Percentiles rank a stretch among this genome's conserved stretches.
phyloP scores from a whole-genome alignment of 1,284 basidiomycete genomes.

The Ustilago vetiveriae region DNA sequence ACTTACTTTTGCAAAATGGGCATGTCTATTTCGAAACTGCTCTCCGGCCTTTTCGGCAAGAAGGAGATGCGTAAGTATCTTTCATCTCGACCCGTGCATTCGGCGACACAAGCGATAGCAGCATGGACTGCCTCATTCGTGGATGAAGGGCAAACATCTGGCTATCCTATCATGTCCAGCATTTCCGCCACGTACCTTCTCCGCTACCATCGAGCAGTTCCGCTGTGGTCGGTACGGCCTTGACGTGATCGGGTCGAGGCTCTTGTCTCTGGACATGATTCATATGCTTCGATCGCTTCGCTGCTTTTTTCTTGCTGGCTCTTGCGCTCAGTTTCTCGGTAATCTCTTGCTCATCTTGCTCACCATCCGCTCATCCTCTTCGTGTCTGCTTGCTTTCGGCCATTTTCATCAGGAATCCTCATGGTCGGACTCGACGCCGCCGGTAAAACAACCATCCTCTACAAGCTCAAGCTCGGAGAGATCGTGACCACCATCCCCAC shows the following conservation, averaged over 20 bases:
- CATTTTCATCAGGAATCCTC: conserved; percentile 66
- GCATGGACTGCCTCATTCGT: neutral
- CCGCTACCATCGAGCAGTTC: too few relatives aligned
- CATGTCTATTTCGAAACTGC: conserved; percentile 65
- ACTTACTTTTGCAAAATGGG: conserved; percentile 54
- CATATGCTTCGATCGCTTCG: conserved; percentile 5
- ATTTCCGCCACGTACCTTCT: too few relatives aligned
- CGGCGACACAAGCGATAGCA: conserved; percentile 6
- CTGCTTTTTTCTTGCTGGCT: neutral
- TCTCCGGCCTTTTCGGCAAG: conserved; percentile 67
- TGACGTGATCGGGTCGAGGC: too few relatives aligned
- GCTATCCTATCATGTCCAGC: too few relatives aligned
- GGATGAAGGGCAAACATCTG: too few relatives aligned
- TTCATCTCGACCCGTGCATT: neutral
- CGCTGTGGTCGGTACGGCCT: too few relatives aligned
- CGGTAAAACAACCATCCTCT: conserved; percentile 83
- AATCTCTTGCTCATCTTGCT: conserved; percentile 2
- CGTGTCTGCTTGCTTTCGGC: neutral
- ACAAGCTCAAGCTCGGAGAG: conserved; percentile 99
- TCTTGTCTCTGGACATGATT: too few relatives aligned
- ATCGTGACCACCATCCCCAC: conserved; percentile 99
- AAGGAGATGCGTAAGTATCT: conserved; percentile 66
- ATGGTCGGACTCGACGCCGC: conserved; percentile 95
- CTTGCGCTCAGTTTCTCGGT: neutral
- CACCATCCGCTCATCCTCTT: neutral